Evolutionary conservation across 1,284 basidiomycete genomes (phyloP).

Genomic region (Cyathus olla): DNA sequence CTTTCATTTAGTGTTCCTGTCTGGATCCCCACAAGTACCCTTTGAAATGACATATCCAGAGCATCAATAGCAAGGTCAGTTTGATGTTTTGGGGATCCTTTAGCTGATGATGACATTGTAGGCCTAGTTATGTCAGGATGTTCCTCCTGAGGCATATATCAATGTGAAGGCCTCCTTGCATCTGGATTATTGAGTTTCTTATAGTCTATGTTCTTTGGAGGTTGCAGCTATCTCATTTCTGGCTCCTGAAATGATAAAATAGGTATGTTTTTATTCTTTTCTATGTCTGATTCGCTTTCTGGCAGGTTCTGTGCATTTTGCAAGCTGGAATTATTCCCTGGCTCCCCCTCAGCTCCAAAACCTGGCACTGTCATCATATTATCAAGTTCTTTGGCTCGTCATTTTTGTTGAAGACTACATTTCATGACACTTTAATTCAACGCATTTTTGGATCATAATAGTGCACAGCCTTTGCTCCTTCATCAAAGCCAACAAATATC

Average conservation of each 20-base stretch:
- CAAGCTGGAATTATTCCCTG: not conserved
- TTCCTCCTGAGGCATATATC: not conserved
- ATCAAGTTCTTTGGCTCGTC: slow-evolving; percentile 18
- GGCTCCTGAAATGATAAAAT: too few relatives aligned
- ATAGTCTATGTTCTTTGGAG: not conserved
- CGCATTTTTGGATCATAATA: slow-evolving; percentile 25
- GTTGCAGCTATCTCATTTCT: not conserved
- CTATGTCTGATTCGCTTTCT: not conserved
- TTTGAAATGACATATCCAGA: too few relatives aligned
- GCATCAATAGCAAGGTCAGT: too few relatives aligned
- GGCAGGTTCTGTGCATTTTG: slow-evolving; percentile 2
- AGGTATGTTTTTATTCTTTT: too few relatives aligned
- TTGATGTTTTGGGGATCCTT: too few relatives aligned
- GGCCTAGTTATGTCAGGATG: too few relatives aligned
- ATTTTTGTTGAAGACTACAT: slow-evolving; percentile 24
- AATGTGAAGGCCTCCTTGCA: not conserved
- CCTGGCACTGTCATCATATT: slow-evolving; percentile 8
- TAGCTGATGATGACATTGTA: too few relatives aligned
- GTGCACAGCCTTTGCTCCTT: slow-evolving; percentile 23
- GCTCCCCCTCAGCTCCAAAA: slow-evolving; percentile 27
- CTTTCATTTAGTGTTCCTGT: not conserved
- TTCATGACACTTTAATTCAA: slow-evolving; percentile 22
- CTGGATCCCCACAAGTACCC: too few relatives aligned
- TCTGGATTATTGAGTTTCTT: not conserved
- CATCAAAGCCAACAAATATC: slow-evolving; percentile 26